Conservation (phyloP, 768 basidiomycete genomes). For the Pleurotus pulmonarius region DNA sequence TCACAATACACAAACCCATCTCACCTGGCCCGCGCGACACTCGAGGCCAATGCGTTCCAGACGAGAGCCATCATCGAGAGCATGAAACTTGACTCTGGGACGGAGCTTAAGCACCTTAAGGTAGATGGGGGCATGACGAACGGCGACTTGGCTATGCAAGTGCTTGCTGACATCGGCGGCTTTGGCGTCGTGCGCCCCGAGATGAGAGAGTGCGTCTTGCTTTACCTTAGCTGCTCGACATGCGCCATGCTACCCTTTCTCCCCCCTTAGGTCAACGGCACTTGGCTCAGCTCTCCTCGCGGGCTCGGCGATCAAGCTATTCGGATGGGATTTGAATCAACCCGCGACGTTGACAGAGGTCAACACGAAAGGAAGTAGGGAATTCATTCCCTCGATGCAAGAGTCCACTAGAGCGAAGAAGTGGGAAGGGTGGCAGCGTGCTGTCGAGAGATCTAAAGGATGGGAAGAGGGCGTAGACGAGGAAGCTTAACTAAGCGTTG, state of each 20-base stretch:
- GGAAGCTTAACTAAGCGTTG: background rate
- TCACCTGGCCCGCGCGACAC: constrained; percentile 91
- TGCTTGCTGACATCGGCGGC: constrained; percentile 87
- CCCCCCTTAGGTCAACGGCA: constrained; percentile 75
- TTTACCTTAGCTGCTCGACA: background rate
- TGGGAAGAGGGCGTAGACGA: constrained; percentile 65
- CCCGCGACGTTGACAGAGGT: constrained; percentile 84
- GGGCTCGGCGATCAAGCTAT: constrained; percentile 80
- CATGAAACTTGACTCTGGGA: constrained; percentile 88
- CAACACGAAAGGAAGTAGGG: constrained; percentile 76
- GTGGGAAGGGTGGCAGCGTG: constrained; percentile 85
- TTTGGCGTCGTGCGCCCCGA: constrained; percentile 89
- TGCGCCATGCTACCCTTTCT: background rate
- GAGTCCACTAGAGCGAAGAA: constrained; percentile 55
- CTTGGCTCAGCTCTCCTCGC: constrained; percentile 94
- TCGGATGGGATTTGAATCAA: constrained; percentile 86
- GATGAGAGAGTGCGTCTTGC: constrained; percentile 83
- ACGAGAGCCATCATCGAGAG: constrained; percentile 93
- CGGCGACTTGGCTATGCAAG: constrained; percentile 82
- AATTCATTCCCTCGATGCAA: constrained; percentile 58
- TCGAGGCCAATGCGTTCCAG: constrained; percentile 96
- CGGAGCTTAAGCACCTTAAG: constrained; percentile 78
- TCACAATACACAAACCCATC: constrained; percentile 87
- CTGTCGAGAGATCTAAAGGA: constrained; percentile 76
- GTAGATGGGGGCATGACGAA: constrained; percentile 99